Base-by-base conservation (phyloP, 805 yeast genomes). In the Blastobotrys robertii region DNA sequence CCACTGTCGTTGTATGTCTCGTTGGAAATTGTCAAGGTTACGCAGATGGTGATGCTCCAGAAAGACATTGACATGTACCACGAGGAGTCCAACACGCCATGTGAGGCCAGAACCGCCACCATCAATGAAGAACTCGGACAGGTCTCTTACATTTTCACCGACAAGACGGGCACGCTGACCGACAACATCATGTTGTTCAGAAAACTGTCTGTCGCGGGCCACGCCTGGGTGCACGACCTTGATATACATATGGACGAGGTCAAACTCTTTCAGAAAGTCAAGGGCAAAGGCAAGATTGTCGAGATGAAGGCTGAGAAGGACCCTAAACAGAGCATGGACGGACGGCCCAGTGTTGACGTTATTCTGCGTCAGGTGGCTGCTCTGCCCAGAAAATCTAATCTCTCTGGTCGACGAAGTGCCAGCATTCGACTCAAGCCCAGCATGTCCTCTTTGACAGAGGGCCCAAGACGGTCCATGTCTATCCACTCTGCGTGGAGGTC, bases 111-210 rank as follows among this genome's bases (percentile, higher is more conserved):
- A 58, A 88, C 97, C 0, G 95, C 97, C 0, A 84, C 97, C 0
- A 86, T 92, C 51, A 73, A 92, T 50, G 99, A 92, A 59, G 98
- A 92, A 63, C 68, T 92, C 53, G 99, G 99, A 2, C 99, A 92
- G 59, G 97, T 94, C 1, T 81, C 95, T 39, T 88, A 90, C 57
- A 74, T 92, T 2, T 92, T 92, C 60, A 84, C 95, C 47, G 99
- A 92, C 63, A 92, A 92, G 61, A 92, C 98, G 0, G 99, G 99
- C 8, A 92, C 99, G 0, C 70, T 92, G 47, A 92, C 99, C 0
- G 97, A 92, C 54, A 92, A 92, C 58, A 66, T 80, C 53, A 92
- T 92, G 99, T 66, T 90, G 22, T 92, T 92, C 60, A 72, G 96
- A 37, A 88, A 88, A 56, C 74, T 90, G 51, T 77, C 94, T 8